Base-by-base conservation (phyloP, 441 rosid species). In the Omphalea diandra region DNA sequence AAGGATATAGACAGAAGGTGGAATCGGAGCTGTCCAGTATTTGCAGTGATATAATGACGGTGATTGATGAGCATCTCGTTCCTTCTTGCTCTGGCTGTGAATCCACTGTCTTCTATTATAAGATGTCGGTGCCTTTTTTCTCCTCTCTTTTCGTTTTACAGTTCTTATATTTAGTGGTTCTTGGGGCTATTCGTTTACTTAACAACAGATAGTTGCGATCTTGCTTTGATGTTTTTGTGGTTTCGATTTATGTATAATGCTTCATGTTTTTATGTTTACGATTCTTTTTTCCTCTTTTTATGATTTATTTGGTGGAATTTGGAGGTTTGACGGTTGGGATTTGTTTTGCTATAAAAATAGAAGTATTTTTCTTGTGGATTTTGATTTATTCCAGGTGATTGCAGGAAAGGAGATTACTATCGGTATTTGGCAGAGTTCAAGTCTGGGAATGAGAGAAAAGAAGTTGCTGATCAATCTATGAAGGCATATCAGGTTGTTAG, bases 31-130 rank as follows among this genome's bases (percentile, higher is more conserved):
- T 82, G 14, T 71, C 84, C 0, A 60, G 5, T 47, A 84, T 84
- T 38, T 84, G 86, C 47, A 65, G 56, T 53, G 84, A 80, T 62
- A 79, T 84, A 29, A 80, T 79, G 84, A 71, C 71, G 7, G 78
- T 84, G 58, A 65, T 84, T 68, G 83, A 82, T 71, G 83, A 82
- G 69, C 86, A 84, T 74, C 82, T 84, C 50, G 73, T 84, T 65
- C 88, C 84, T 32, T 77, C 84, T 0, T 77, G 75, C 11, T 20
- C 73, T 44, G 75, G 75, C 43, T 75, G 83, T 29, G 86, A 84
- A 73, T 80, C 86, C 50, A 67, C 71, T 5, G 83, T 82, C 17
- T 84, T 84, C 54, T 84, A 70, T 74, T 73, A 79, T 41, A 84
- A 82, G 73, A 84, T 84, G 72, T 68, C 32, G 17, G 72, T 67